Percentiles rank a stretch among this genome's conserved stretches.
Evolutionary conservation across 2,329 filamentous ascomycete genomes (phyloP).

Genomic region (Proliferodiscus dingleyae): DNA sequence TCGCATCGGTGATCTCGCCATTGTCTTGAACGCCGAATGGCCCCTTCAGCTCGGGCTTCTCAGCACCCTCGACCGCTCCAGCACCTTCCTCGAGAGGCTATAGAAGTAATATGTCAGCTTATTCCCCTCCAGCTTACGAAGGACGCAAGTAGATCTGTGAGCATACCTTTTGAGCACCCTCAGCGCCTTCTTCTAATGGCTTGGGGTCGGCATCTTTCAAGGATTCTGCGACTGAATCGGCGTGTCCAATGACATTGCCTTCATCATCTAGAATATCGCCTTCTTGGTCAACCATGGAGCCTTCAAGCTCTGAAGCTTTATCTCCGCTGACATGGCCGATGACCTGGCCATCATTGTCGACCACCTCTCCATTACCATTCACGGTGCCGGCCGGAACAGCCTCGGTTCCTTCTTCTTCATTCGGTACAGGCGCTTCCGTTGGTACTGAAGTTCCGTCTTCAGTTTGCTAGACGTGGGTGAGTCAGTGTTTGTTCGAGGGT

Average conservation of each 20-base stretch:
- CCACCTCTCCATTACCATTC: conserved; percentile 49
- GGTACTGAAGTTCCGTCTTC: conserved; percentile 13
- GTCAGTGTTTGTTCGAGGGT: background rate
- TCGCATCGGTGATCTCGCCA: conserved; percentile 50
- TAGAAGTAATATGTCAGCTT: background rate
- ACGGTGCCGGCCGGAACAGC: conserved; percentile 20
- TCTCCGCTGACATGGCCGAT: conserved; percentile 59
- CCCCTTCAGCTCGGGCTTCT: conserved; percentile 48
- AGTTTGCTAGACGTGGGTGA: conserved; percentile 4
- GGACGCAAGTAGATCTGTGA: too few species aligned
- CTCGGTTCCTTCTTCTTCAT: conserved; percentile 12
- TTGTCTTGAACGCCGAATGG: conserved; percentile 43
- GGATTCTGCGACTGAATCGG: conserved; percentile 11
- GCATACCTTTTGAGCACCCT: conserved; percentile 2
- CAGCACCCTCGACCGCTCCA: background rate
- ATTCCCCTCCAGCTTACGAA: too few species aligned
- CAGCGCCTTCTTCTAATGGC: conserved; percentile 3
- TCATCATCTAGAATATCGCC: conserved; percentile 54
- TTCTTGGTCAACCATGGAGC: conserved; percentile 44
- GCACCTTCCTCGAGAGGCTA: conserved; percentile 12
- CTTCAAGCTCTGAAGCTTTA: conserved; percentile 52
- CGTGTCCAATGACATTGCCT: conserved; percentile 42
- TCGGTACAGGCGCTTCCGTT: conserved; percentile 8
- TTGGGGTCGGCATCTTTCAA: conserved; percentile 6
- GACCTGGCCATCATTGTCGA: conserved; percentile 49